Conservation (phyloP, 2,329 filamentous ascomycete species). For the Aspergillus fijiensis region DNA sequence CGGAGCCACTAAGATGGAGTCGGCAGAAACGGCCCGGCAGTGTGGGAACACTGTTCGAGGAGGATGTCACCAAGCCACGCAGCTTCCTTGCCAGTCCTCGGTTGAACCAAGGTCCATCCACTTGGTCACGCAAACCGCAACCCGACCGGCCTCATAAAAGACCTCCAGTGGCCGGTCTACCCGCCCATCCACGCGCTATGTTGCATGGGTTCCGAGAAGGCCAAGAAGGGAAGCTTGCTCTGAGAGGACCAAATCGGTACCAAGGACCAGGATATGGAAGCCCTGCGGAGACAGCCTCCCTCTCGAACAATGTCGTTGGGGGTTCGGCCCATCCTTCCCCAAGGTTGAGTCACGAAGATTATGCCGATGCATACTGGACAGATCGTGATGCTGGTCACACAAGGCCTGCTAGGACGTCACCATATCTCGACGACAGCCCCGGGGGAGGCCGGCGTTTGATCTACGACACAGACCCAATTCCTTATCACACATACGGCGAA, state of each 20-base stretch:
- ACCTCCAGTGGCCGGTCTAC: conserved; percentile 29
- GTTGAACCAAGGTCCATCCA: conserved; percentile 9
- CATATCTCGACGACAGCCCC: conserved; percentile 13
- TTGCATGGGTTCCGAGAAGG: conserved; percentile 27
- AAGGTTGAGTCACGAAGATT: conserved; percentile 16
- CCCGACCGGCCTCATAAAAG: conserved; percentile 9
- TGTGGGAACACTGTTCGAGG: conserved; percentile 39
- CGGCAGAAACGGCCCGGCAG: conserved; percentile 30
- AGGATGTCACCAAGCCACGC: conserved; percentile 30
- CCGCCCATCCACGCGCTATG: conserved; percentile 38
- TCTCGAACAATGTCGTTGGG: conserved; percentile 7
- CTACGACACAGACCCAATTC: conserved; percentile 19
- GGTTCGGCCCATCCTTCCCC: conserved; percentile 2
- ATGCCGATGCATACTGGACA: conserved; percentile 18
- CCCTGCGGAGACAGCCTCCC: conserved; percentile 9
- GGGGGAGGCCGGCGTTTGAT: conserved; percentile 10
- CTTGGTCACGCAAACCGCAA: conserved; percentile 3
- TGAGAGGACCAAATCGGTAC: conserved; percentile 11
- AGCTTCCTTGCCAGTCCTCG: conserved; percentile 17
- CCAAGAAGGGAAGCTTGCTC: conserved; percentile 15
- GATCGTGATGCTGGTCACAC: conserved; percentile 8
- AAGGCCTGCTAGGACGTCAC: conserved; percentile 11
- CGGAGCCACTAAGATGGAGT: conserved; percentile 38
- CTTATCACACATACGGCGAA: conserved; percentile 28
- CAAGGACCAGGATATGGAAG: conserved; percentile 15